Evolutionary conservation across 495 filamentous ascomycete genomes (phyloP).

Genomic region (Penicillium waksmanii): DNA sequence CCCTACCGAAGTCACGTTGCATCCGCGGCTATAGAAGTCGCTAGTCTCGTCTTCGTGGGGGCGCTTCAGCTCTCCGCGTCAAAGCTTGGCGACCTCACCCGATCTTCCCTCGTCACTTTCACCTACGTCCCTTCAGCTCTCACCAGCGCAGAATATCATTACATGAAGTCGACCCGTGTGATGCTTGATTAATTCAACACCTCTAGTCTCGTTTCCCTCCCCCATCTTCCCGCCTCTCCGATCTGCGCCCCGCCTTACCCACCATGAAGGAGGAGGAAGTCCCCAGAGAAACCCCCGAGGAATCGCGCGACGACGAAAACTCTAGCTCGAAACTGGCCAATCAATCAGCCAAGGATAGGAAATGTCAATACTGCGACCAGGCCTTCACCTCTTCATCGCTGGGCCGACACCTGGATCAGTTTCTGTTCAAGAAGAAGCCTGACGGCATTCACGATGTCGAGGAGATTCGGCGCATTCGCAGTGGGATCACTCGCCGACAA

Average conservation of each 20-base stretch:
- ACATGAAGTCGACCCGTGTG: background rate
- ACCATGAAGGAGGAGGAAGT: conserved; percentile 31
- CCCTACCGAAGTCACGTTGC: too few species aligned
- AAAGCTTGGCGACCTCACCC: conserved; percentile 18
- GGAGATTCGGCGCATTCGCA: conserved; percentile 78
- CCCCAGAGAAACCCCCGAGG: conserved; percentile 50
- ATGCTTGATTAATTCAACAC: background rate
- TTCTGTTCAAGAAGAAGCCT: conserved; percentile 84
- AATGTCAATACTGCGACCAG: conserved; percentile 83
- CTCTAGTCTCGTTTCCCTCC: conserved; percentile 1
- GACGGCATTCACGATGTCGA: conserved; percentile 89
- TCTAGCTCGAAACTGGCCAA: conserved; percentile 37
- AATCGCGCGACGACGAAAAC: conserved; percentile 49
- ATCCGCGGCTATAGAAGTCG: too few species aligned
- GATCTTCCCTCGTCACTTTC: conserved; percentile 6
- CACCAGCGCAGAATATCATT: background rate
- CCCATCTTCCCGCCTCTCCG: background rate
- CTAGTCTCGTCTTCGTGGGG: too few species aligned
- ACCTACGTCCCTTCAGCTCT: background rate
- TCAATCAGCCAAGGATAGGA: conserved; percentile 70
- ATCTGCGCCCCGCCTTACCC: background rate
- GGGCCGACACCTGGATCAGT: conserved; percentile 90
- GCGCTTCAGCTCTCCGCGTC: conserved; percentile 10
- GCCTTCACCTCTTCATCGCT: conserved; percentile 89
- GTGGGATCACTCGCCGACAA: conserved; percentile 81